Conservation (phyloP, 345 rosid genomes). For the Gossypium thurberi region DNA sequence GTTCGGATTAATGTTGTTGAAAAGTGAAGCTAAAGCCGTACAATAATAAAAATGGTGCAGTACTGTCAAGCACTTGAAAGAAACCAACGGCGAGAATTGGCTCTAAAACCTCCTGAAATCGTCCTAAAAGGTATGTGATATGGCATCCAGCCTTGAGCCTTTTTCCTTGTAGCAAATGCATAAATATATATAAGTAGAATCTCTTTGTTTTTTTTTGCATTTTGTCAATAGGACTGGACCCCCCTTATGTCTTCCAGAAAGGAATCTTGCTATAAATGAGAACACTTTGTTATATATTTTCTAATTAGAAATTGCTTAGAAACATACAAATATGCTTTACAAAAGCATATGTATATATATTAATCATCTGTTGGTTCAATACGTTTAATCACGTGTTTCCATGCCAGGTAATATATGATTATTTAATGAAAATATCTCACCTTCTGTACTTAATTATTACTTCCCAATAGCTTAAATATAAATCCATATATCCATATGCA, state of each 20-base stretch:
- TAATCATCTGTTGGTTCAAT: not conserved
- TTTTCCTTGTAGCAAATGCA: not conserved
- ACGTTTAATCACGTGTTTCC: slow-evolving; percentile 1
- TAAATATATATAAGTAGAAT: not conserved
- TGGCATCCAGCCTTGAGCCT: slow-evolving; percentile 2
- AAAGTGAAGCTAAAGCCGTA: not conserved
- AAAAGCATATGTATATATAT: not conserved
- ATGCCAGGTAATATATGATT: not conserved
- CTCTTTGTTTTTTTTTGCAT: not conserved
- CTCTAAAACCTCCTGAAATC: not conserved
- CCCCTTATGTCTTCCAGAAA: not conserved
- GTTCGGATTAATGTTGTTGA: not conserved
- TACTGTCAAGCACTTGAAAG: not conserved
- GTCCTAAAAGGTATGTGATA: not conserved
- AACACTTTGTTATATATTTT: not conserved
- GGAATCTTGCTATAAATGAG: not conserved
- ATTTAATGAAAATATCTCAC: slow-evolving; percentile 1
- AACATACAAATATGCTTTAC: not conserved
- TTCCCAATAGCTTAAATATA: not conserved
- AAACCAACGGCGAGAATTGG: slow-evolving; percentile 16
- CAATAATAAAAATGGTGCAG: not conserved
- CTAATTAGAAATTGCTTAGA: not conserved
- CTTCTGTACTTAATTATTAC: not conserved
- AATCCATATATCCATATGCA: not conserved
- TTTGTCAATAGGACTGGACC: not conserved